Evolutionary conservation across 345 rosid genomes (phyloP), one percentile per base, ranked within the genome.

Genomic region (Ceriops zippeliana): DNA sequence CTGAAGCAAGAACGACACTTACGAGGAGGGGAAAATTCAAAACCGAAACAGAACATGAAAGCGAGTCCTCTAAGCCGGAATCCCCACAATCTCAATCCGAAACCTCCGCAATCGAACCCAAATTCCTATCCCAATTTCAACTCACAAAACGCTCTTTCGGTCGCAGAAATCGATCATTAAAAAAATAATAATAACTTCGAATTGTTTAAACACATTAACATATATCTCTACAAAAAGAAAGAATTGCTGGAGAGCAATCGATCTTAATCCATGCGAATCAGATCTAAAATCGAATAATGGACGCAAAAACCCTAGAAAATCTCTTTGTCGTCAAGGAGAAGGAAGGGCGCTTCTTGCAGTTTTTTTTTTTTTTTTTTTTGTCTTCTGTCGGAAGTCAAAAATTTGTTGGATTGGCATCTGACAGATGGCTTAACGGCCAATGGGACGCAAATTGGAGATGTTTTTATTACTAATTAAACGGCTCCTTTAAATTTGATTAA

Each of bases 11-110:
- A 21, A 68, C 49, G 28, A 74, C 15, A 82, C 97, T 82, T 74
- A 90, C 93, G 73, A 76, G 68, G 81, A 75, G 82, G 82, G 63
- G 83, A 78, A 53, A 81, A 78, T 67, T 74, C 82, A 66, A 81
- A 86, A 72, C 81, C 86, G 70, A 80, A 71, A 75, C 64, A 73
- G 83, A 78, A 78, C 90, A 86, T 85, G 82, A 75, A 84, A 78
- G 59, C 49, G 19, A 42, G 19, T 67, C 56, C 69, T 62, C 60
- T 51, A 70, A 70, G 58, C 27, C 57, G 27, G 58, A 61, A 63
- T 47, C 61, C 58, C 69, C 70, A 67, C 70, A 67, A 54, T 27
- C 31, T 16, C 11, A 31, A 57, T 69, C 65, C 73, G 26, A 6
- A 51, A 21, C 7, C 8, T 69, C 38, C 51, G 38, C 31, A 70